Evolutionary conservation across 108 stramenopile genomes (phyloP).

Genomic region (Aurantiochytrium sp.): DNA sequence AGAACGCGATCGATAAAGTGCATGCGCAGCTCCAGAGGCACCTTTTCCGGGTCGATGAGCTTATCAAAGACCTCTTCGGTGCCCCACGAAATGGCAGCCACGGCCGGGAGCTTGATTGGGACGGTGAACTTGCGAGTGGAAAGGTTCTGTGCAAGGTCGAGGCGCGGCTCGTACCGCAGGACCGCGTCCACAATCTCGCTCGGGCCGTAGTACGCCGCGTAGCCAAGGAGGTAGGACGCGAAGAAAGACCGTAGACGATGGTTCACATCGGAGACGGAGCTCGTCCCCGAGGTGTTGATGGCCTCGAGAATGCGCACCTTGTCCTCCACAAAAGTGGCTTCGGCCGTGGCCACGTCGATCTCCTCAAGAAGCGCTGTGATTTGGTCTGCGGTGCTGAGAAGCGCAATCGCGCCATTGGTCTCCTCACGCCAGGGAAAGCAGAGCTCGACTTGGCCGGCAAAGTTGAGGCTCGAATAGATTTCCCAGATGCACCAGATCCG

Average conservation of each 20-base stretch:
- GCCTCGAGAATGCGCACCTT: background rate
- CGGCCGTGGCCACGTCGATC: background rate
- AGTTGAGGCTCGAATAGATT: background rate
- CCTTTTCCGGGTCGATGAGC: background rate
- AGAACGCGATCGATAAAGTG: background rate
- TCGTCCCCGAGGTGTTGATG: background rate
- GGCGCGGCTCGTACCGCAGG: background rate
- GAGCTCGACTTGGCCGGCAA: background rate
- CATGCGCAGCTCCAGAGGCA: background rate
- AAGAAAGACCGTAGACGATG: background rate
- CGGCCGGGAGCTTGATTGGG: background rate
- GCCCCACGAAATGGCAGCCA: background rate
- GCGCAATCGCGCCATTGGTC: background rate
- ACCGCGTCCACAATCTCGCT: background rate
- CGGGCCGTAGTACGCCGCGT: background rate
- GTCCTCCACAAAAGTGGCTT: background rate
- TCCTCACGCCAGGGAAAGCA: conserved; percentile 6
- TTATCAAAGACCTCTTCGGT: background rate
- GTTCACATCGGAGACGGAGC: background rate
- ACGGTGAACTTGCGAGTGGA: background rate
- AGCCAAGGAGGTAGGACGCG: background rate
- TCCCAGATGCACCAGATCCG: conserved; percentile 32
- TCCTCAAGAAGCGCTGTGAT: background rate
- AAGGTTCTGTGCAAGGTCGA: background rate
- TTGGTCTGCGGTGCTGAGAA: background rate